A percentile compares a stretch with the other conserved stretches of the same genome.
Evolutionary conservation across 2,329 filamentous ascomycete genomes (phyloP).

Genomic region (Septoria petroselini): DNA sequence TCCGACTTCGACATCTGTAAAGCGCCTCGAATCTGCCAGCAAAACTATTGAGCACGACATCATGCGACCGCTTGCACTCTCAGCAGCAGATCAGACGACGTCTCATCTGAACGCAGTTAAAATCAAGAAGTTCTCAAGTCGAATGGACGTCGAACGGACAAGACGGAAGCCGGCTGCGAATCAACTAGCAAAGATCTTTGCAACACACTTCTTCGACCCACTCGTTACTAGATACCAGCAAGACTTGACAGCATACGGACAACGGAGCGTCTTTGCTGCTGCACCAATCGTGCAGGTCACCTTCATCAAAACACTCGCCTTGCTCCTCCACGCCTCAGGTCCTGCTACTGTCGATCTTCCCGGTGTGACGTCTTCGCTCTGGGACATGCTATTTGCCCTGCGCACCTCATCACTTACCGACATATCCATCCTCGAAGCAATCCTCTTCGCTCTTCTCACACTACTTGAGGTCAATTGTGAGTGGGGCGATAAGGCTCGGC

Average conservation of each 20-base stretch:
- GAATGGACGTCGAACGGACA: constrained; percentile 61
- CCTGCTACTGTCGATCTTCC: constrained; percentile 72
- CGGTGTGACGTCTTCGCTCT: constrained; percentile 79
- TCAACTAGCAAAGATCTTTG: constrained; percentile 71
- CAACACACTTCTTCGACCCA: constrained; percentile 79
- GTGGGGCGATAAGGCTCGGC: constrained; percentile 57
- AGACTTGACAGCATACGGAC: constrained; percentile 36
- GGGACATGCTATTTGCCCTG: constrained; percentile 74
- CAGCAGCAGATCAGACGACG: constrained; percentile 73
- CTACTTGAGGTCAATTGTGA: constrained; percentile 73
- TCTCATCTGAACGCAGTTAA: constrained; percentile 78
- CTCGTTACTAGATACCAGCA: constrained; percentile 66
- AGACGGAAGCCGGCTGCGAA: constrained; percentile 64
- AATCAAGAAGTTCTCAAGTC: constrained; percentile 80
- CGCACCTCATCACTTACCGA: constrained; percentile 49
- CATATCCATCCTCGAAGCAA: constrained; percentile 64
- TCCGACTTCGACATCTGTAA: constrained; percentile 31
- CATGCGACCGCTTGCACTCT: constrained; percentile 75
- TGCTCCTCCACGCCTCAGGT: constrained; percentile 79
- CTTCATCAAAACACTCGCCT: constrained; percentile 79
- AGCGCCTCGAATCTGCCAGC: constrained; percentile 66
- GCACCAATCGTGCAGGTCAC: constrained; percentile 72
- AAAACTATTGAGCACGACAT: constrained; percentile 66
- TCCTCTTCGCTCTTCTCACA: constrained; percentile 75
- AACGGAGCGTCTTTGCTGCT: constrained; percentile 59